Evolutionary conservation across 2,329 filamentous ascomycete genomes (phyloP), one percentile per base, ranked within the genome.

Genomic region (Septoria linicola): DNA sequence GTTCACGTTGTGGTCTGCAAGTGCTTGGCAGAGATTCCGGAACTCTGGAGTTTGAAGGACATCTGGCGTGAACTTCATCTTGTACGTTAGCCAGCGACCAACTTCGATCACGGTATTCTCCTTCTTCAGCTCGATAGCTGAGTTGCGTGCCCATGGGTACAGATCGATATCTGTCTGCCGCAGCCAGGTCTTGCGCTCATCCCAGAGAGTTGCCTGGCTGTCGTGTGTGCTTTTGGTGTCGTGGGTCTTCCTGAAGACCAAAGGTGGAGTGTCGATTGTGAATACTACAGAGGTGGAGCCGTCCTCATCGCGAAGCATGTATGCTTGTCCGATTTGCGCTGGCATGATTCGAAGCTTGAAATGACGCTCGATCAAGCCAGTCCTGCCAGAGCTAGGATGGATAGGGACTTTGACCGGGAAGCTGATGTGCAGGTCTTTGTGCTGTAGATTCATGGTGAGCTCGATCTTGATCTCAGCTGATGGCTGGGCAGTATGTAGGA

Each of bases 1-100:
- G 0, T 71, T 64, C 41, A 96, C 76, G 53, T 95, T 95, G 71
- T 87, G 87, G 57, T 95, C 87, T 8, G 75, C 72, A 1, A 96
- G 73, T 1, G 80, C 80, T 7, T 72, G 65, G 40, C 74, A 70
- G 0, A 73, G 69, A n/a, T 64, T 61, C 10, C 56, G 36, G 37
- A 65, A 64, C 1, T 52, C 45, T 11, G 4, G 31, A 4, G 58
- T 56, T 8, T 41, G 31, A 7, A 54, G 43, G 5, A 42, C 36
- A 2, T 25, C 41, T 10, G 39, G 19, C 16, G 69, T 58, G 42
- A 84, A 78, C 0, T 68, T 71, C 8, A 85, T 67, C 4, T 73
- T 70, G 60, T 84, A 83, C 0, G 76, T 78, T 13, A 79, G 82
- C 84, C 84, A 87, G 32, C 67, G 66, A 72, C 79, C 82, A 54